Evolutionary conservation across 2,329 filamentous ascomycete genomes (phyloP).

Genomic region (Biscogniauxia sp.): DNA sequence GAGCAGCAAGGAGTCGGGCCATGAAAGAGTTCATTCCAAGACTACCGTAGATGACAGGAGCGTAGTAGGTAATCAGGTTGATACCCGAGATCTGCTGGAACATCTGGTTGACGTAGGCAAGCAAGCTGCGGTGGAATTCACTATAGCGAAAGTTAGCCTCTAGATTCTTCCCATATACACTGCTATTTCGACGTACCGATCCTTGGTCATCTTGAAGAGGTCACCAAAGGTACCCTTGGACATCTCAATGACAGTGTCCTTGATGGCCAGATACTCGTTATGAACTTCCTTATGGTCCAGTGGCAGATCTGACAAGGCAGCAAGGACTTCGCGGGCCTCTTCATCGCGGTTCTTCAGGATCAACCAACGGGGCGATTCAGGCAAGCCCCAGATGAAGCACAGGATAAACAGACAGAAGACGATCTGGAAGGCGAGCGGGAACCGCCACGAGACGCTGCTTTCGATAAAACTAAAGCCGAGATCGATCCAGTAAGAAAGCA

Average conservation of each 20-base stretch:
- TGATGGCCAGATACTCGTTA: slow-evolving; percentile 49
- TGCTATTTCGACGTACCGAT: slow-evolving; percentile 35
- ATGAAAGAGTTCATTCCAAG: slow-evolving; percentile 53
- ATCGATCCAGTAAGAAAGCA: slow-evolving; percentile 60
- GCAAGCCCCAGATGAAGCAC: slow-evolving; percentile 48
- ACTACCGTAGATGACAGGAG: slow-evolving; percentile 47
- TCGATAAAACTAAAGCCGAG: slow-evolving; percentile 54
- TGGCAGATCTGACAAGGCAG: slow-evolving; percentile 38
- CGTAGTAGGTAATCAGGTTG: slow-evolving; percentile 44
- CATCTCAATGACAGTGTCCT: slow-evolving; percentile 66
- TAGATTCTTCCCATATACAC: background rate
- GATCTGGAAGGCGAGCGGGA: slow-evolving; percentile 58
- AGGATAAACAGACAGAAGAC: slow-evolving; percentile 59
- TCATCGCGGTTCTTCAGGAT: slow-evolving; percentile 42
- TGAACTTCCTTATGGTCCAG: slow-evolving; percentile 53
- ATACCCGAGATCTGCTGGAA: slow-evolving; percentile 51
- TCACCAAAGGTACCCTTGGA: slow-evolving; percentile 52
- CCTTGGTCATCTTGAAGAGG: slow-evolving; percentile 56
- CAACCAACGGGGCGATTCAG: slow-evolving; percentile 50
- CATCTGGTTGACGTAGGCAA: slow-evolving; percentile 57
- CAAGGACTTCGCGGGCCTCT: slow-evolving; percentile 43
- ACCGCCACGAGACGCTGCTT: slow-evolving; percentile 54
- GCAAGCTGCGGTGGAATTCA: slow-evolving; percentile 52
- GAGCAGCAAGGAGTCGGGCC: slow-evolving; percentile 56
- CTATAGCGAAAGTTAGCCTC: slow-evolving; percentile 19